These are phyloP conservation scores for Samsoniella hepiali DNA, from an alignment of 2,329 filamentous ascomycete species.

Conservation along the genomic window DNA sequence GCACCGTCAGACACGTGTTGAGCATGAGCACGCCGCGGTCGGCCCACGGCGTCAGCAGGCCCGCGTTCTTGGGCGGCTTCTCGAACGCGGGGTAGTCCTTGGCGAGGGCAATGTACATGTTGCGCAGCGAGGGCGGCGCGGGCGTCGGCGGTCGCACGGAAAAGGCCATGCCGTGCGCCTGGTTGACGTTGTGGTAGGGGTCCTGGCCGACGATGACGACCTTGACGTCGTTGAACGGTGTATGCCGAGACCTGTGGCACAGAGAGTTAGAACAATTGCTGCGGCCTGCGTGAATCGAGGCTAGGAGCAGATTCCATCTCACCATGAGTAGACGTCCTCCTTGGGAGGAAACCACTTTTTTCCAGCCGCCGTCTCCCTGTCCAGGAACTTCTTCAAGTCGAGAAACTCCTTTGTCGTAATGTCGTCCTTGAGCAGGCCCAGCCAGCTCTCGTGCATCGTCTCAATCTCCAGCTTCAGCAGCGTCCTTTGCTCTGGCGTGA, in stretches of 20 bases:
- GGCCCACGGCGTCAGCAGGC: constrained; percentile 89
- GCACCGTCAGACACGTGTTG: constrained; percentile 92
- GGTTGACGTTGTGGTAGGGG: constrained; percentile 92
- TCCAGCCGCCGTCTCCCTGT: constrained; percentile 68
- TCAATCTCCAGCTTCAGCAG: constrained; percentile 87
- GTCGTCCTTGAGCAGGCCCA: constrained; percentile 84
- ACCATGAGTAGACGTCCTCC: constrained; percentile 95
- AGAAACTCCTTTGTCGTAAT: constrained; percentile 76
- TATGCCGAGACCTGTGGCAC: constrained; percentile 81
- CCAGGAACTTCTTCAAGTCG: constrained; percentile 81
- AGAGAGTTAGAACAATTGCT: constrained; percentile 21
- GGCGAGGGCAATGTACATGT: constrained; percentile 87
- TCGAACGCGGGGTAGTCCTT: constrained; percentile 83
- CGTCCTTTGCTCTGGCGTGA: constrained; percentile 77
- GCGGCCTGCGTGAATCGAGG: neutral
- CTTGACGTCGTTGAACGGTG: constrained; percentile 83
- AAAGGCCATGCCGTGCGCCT: constrained; percentile 95
- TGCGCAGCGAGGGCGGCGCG: constrained; percentile 84
- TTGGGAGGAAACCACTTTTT: constrained; percentile 84
- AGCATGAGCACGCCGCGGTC: constrained; percentile 88
- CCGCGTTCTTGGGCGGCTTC: constrained; percentile 71
- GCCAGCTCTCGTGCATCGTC: constrained; percentile 87
- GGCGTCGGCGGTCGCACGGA: constrained; percentile 85
- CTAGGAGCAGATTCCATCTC: constrained; percentile 27
- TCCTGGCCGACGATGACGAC: constrained; percentile 94